These are phyloP conservation scores for Wickerhamiella dianesei DNA, from an alignment of 805 yeast species.

Conservation along the genomic window DNA sequence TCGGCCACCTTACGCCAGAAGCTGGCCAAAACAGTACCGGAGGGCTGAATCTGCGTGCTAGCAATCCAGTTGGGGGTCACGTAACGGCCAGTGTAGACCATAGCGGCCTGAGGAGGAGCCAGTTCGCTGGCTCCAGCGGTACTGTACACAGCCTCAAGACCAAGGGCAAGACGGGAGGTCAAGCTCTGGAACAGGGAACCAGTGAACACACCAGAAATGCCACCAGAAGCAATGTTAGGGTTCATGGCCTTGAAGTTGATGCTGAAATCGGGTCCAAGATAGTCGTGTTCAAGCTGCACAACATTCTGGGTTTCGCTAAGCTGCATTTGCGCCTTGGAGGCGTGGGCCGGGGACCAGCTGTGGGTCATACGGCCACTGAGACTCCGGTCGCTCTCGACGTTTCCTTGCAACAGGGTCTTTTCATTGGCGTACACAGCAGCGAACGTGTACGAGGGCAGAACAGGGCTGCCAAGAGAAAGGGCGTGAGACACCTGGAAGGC, in stretches of 20 bases:
- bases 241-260: slow-evolving; percentile 81
- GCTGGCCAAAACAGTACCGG: slow-evolving; percentile 77
- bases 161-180: slow-evolving; percentile 70
- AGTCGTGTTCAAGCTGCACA: slow-evolving; percentile 94
- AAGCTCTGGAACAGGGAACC: slow-evolving; percentile 84
- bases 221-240: slow-evolving; percentile 64
- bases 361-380: slow-evolving; percentile 81
- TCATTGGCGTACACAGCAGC: slow-evolving; percentile 83
- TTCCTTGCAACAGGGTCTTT: slow-evolving; percentile 76
- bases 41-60: slow-evolving; percentile 84
- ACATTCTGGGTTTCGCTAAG: slow-evolving; percentile 76
- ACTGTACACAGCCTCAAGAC: slow-evolving; percentile 85
- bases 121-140: slow-evolving; percentile 36
- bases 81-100: slow-evolving; percentile 82
- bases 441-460: slow-evolving; percentile 81
- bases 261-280: slow-evolving; percentile 78
- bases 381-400: slow-evolving; percentile 73
- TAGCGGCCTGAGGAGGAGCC: slow-evolving; percentile 80
- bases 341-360: slow-evolving; percentile 70
- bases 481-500: slow-evolving; percentile 89
- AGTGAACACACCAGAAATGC: slow-evolving; percentile 81
- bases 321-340: slow-evolving; percentile 79
- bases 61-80: slow-evolving; percentile 84
- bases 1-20: slow-evolving; percentile 91
- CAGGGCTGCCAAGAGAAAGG: slow-evolving; percentile 73